Conservation (phyloP, 1,284 basidiomycete genomes). For the Leccinum angustisporum region DNA sequence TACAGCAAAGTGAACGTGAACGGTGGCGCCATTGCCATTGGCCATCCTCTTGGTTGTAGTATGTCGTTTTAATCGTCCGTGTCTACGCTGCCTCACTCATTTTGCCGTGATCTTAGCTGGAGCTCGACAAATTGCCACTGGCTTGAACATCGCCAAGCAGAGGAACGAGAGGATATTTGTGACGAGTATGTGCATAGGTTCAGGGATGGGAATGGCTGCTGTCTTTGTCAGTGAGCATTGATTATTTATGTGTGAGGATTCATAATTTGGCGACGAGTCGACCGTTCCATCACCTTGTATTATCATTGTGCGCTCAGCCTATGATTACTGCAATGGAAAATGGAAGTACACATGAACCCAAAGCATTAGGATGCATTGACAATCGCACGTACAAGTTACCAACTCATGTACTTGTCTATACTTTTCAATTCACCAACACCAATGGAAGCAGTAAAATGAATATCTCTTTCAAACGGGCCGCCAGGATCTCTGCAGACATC, state of each 20-base stretch:
- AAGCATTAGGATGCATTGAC: neutral
- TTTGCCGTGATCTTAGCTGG: constrained; percentile 54
- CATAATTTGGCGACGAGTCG: neutral
- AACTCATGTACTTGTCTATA: neutral
- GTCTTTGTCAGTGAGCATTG: constrained; percentile 86
- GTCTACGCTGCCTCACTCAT: constrained; percentile 6
- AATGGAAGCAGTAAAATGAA: neutral
- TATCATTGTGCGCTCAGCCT: neutral
- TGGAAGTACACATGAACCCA: neutral
- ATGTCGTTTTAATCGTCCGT: constrained; percentile 36
- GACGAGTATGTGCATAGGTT: constrained; percentile 95
- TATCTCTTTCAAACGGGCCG: constrained; percentile 39
- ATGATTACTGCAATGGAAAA: neutral
- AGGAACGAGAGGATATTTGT: constrained; percentile 76
- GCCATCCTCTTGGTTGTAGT: constrained; percentile 83
- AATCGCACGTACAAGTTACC: neutral
- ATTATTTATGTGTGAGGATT: constrained; percentile 8
- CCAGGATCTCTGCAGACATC: constrained; percentile 29
- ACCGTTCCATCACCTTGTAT: neutral
- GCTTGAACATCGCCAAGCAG: constrained; percentile 79
- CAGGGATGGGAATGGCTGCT: constrained; percentile 84
- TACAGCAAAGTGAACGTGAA: constrained; percentile 83
- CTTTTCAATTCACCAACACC: neutral
- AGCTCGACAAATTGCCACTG: constrained; percentile 86
- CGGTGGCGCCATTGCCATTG: constrained; percentile 89